Evolutionary conservation across 2,329 filamentous ascomycete species (phyloP), one percentile per base, ranked within the genome.

Genomic region (Phaeophleospora eucalypticola): DNA sequence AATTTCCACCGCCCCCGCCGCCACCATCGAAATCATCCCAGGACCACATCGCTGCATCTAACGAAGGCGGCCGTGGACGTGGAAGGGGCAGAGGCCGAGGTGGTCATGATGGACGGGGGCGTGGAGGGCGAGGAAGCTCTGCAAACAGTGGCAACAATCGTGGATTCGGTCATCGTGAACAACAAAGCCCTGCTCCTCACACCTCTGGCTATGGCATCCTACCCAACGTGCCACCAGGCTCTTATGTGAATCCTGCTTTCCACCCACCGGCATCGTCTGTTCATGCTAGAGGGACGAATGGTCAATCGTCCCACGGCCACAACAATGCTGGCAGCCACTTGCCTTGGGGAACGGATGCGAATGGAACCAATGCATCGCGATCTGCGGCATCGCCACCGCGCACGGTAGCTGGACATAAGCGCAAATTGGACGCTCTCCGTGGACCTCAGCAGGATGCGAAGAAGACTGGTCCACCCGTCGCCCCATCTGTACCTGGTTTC

Each of bases 1-100:
- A 65, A 15, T 76, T 75, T 42, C 73, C 73, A n/a, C 73, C 72
- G 35, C 73, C 72, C 24, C 73, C 73, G 33, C 73, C 73, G 33
- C 67, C 67, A 40, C 66, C 66, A 17, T 63, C 64, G 15, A 64
- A 62, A 40, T 42, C 59, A 27, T 32, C 53, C 17, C 15, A 35
- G 19, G 36, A 15, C 32, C 33, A 33, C 21, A 27, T 7, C 14
- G 19, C 27, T 33, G n/a, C 39, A 39, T 33, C 33, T 16, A 34
- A 35, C 17, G 32, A 41, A 16, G 33, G 24, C 52, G 20, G 63
- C 37, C 56, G 58, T 18, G 53, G 56, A 20, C 48, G 56, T 21
- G 51, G 48, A 4, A 53, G 66, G 56, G 64, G 65, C n/a, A 52
- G 58, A 36, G 55, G 59, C 2, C 51, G 64, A 35, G 58, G 57